phyloP scores from a whole-genome alignment of 805 yeast species.

The Wickerhamomyces mucosus region DNA sequence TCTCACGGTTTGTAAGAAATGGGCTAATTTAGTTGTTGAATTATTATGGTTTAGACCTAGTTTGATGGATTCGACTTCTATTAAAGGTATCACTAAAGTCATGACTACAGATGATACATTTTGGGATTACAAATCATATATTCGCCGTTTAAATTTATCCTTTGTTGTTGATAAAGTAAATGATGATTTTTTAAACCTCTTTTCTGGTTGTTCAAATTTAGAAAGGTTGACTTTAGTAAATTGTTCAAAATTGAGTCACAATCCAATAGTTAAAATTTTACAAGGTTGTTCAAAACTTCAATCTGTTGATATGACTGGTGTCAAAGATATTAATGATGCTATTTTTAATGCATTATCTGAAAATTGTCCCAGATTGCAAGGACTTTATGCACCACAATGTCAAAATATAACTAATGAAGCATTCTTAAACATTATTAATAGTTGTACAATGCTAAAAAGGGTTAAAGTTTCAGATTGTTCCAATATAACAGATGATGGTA shows the following conservation, averaged over 20 bases:
- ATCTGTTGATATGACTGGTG: conserved; percentile 82
- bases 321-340: conserved; percentile 57
- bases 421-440: conserved; percentile 43
- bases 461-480: conserved; percentile 70
- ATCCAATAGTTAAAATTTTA: conserved; percentile 53
- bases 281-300: conserved; percentile 61
- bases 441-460: conserved; percentile 71
- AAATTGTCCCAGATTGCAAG: conserved; percentile 73
- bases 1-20: conserved; percentile 67
- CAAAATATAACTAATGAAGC: conserved; percentile 59
- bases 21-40: conserved; percentile 73
- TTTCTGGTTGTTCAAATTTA: conserved; percentile 62
- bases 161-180: conserved; percentile 59
- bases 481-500: conserved; percentile 53
- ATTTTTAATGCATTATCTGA: conserved; percentile 59
- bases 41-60: conserved; percentile 84
- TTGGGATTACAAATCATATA: conserved; percentile 59
- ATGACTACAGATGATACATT: conserved; percentile 44
- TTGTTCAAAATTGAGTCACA: conserved; percentile 55
- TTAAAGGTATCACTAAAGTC: conserved; percentile 44
- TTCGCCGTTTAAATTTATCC: conserved; percentile 74
- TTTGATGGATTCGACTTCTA: conserved; percentile 40
- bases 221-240: conserved; percentile 83
- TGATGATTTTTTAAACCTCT: conserved; percentile 50
- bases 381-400: conserved; percentile 83